Conservation (phyloP, 768 basidiomycete genomes). For the Boletus barrowsii region DNA sequence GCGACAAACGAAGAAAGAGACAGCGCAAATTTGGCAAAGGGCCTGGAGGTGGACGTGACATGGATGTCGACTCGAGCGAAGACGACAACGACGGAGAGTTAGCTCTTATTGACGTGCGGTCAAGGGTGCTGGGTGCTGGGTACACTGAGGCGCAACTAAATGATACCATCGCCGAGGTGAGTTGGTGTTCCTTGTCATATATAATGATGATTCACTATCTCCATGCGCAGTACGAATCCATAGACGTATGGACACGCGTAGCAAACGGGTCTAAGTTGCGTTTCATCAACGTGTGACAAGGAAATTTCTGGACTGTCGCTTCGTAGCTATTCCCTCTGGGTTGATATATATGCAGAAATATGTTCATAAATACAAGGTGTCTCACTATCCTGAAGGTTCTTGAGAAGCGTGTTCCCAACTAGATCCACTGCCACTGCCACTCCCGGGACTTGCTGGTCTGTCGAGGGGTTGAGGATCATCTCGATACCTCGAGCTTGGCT, state of each 20-base stretch:
- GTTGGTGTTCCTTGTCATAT: slow-evolving; percentile 21
- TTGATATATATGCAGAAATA: slow-evolving; percentile 21
- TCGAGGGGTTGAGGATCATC: slow-evolving; percentile 49
- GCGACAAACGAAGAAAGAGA: slow-evolving; percentile 39
- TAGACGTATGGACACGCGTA: slow-evolving; percentile 78
- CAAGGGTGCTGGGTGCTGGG: slow-evolving; percentile 79
- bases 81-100: slow-evolving; percentile 70
- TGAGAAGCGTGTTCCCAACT: slow-evolving; percentile 75
- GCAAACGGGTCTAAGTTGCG: slow-evolving; percentile 80
- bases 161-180: slow-evolving; percentile 77
- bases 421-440: slow-evolving; percentile 47
- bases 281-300: slow-evolving; percentile 44
- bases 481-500: slow-evolving; percentile 35
- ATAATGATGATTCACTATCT: slow-evolving; percentile 7
- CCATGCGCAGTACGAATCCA: slow-evolving; percentile 72
- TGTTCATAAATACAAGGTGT: slow-evolving; percentile 19
- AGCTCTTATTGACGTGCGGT: slow-evolving; percentile 83
- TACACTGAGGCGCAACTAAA: slow-evolving; percentile 91
- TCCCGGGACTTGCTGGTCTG: slow-evolving; percentile 32
- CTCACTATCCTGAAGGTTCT: slow-evolving; percentile 24
- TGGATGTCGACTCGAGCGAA: slow-evolving; percentile 66
- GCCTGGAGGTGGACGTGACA: slow-evolving; percentile 65
- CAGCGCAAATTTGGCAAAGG: slow-evolving; percentile 63
- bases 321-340: slow-evolving; percentile 3
- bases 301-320: too few species aligned